Percentiles rank a stretch among this genome's conserved stretches.
Conservation (phyloP, 148 eudicot genomes). For the Mesembryanthemum crystallinum region DNA sequence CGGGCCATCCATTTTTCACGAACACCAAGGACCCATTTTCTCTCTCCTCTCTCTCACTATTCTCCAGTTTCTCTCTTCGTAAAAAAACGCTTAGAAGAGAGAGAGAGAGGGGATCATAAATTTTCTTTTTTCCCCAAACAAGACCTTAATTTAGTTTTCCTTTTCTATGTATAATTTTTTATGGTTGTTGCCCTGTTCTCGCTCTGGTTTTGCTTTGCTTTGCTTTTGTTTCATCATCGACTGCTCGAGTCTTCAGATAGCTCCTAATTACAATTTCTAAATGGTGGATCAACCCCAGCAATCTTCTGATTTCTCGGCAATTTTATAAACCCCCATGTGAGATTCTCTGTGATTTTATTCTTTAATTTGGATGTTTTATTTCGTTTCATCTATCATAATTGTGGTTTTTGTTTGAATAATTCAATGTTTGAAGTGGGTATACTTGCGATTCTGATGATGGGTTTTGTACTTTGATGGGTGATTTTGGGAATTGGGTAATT, state of each 20-base stretch:
- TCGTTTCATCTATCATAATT: neutral
- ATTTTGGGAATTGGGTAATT: neutral
- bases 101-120: constrained; percentile 17
- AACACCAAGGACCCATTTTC: constrained; percentile 29
- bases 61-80: neutral
- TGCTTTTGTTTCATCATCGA: constrained; percentile 12
- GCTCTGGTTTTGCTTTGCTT: constrained; percentile 21
- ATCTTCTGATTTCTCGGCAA: constrained; percentile 21
- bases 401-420: neutral
- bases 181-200: constrained; percentile 1
- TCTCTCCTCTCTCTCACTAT: constrained; percentile 20
- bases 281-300: constrained; percentile 30
- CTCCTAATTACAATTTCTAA: constrained; percentile 12
- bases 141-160: constrained; percentile 6
- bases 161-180: constrained; percentile 3
- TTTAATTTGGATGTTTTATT: constrained; percentile 2
- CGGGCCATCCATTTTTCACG: constrained; percentile 50
- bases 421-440: constrained; percentile 15
- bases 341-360: constrained; percentile 20
- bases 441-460: constrained; percentile 16
- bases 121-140: constrained; percentile 22
- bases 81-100: neutral
- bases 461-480: constrained; percentile 19
- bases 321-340: constrained; percentile 30
- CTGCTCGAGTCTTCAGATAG: neutral